Evolutionary conservation across 1,139 yeast genomes (phyloP), one percentile per base, ranked within the genome.

Genomic region (Saccharomycopsis crataegensis): DNA sequence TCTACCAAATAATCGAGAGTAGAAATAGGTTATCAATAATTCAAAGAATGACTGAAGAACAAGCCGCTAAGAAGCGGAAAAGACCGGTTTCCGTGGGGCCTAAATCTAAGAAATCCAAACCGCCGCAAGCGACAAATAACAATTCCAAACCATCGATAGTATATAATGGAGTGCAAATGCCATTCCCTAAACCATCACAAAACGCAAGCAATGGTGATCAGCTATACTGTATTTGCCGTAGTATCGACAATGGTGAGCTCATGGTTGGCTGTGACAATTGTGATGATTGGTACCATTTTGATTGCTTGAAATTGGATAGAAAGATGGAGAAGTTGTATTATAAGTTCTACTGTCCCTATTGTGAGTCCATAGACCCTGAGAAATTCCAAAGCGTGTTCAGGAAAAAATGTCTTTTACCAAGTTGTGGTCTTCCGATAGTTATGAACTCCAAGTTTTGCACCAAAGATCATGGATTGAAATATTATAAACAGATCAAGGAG

Each of bases 221-320:
- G 58, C 70, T 88, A 9, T 90, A 76, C 62, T 91, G 98, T 65
- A 70, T 83, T 0, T 91, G 98, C 66, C 75, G 94, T 46, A 78
- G 77, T 57, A 86, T 91, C 0, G 97, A 91, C 63, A 74, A 76
- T 58, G 95, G 93, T 1, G 86, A 86, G 66, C 65, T 85, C 58
- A 90, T 90, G 97, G 86, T 91, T 28, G 90, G 87, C 0, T 91
- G 98, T 65, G 97, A 90, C 66, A 91, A 89, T 7, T 91, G 98
- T 68, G 96, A 90, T 64, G 96, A 88, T 59, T 91, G 98, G 98
- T 91, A 77, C 64, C 97, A 91, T 68, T 88, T 91, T 66, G 73
- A 72, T 49, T 91, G 97, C 64, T 79, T 90, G 75, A 76, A 76
- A 57, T 65, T 90, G 48, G 73, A 81, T 50, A 69, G 67, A n/a